Conservation (phyloP, 176 grass and related monocot genomes). For the Bolboschoenus planiculmis region DNA sequence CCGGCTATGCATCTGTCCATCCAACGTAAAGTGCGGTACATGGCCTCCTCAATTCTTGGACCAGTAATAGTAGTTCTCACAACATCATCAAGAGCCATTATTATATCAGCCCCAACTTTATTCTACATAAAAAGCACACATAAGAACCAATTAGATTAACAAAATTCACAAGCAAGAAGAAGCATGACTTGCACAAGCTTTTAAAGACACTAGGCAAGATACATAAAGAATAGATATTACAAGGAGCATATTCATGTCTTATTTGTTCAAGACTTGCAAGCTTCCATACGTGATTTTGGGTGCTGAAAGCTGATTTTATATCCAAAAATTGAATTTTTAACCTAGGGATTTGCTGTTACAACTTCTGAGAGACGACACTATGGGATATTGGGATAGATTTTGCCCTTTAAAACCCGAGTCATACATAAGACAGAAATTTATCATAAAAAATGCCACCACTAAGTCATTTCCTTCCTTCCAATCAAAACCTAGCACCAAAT, state of each 20-base stretch:
- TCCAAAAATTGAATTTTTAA: neutral
- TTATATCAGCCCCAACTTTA: slow-evolving; percentile 98
- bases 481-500: neutral
- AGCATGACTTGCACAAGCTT: neutral
- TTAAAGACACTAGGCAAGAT: neutral
- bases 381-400: neutral
- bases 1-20: slow-evolving; percentile 97
- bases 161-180: slow-evolving; percentile 1
- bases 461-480: neutral
- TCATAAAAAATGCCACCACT: neutral
- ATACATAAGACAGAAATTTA: neutral
- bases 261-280: too few relatives aligned
- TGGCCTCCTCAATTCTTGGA: slow-evolving; percentile 93
- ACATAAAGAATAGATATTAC: neutral
- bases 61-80: slow-evolving; percentile 97
- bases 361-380: neutral
- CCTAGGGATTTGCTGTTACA: neutral
- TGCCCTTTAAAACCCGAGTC: neutral
- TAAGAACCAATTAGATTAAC: neutral
- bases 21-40: slow-evolving; percentile 97
- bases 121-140: slow-evolving; percentile 38
- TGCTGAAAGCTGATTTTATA: neutral
- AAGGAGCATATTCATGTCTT: neutral
- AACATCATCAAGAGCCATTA: slow-evolving; percentile 99
- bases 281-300: neutral